Evolutionary conservation across 1,139 yeast species (phyloP).

Genomic region (Lodderomyces metapsilosis): DNA sequence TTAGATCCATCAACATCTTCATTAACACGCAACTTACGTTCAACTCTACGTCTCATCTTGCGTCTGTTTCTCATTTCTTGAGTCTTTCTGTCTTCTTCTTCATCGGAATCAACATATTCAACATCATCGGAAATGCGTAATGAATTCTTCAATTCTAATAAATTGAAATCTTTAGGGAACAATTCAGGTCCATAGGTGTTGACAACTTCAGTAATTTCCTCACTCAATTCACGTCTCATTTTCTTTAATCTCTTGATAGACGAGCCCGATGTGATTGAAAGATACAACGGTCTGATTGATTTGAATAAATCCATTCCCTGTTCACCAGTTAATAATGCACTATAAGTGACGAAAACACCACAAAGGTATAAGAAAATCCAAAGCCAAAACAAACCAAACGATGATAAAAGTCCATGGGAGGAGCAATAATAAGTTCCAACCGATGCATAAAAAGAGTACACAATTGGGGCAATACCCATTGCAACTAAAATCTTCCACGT

Average conservation of each 20-base stretch:
- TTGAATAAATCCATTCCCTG: constrained; percentile 87
- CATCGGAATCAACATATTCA: constrained; percentile 44
- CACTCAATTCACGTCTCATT: constrained; percentile 37
- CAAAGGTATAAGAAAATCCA: constrained; percentile 51
- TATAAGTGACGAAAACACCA: constrained; percentile 74
- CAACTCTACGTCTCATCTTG: constrained; percentile 24
- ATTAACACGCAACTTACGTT: constrained; percentile 11
- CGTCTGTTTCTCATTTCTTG: constrained; percentile 51
- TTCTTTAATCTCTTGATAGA: constrained; percentile 52
- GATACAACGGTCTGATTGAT: constrained; percentile 76
- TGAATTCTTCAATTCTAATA: constrained; percentile 35
- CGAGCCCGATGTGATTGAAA: constrained; percentile 61
- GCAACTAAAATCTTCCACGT: constrained; percentile 94
- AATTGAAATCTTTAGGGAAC: constrained; percentile 48
- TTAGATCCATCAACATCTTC: background rate
- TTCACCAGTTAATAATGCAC: constrained; percentile 88
- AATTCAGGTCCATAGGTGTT: constrained; percentile 46
- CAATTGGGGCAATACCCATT: constrained; percentile 83
- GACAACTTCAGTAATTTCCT: constrained; percentile 44
- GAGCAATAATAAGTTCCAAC: constrained; percentile 56
- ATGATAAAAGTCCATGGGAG: constrained; percentile 20
- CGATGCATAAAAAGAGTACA: constrained; percentile 77
- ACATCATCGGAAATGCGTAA: constrained; percentile 27
- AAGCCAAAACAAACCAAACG: constrained; percentile 27
- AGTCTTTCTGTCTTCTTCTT: constrained; percentile 56